Evolutionary conservation across 176 grass and related monocot species (phyloP), one percentile per base, ranked within the genome.

Genomic region (Chrysopogon serrulatus): DNA sequence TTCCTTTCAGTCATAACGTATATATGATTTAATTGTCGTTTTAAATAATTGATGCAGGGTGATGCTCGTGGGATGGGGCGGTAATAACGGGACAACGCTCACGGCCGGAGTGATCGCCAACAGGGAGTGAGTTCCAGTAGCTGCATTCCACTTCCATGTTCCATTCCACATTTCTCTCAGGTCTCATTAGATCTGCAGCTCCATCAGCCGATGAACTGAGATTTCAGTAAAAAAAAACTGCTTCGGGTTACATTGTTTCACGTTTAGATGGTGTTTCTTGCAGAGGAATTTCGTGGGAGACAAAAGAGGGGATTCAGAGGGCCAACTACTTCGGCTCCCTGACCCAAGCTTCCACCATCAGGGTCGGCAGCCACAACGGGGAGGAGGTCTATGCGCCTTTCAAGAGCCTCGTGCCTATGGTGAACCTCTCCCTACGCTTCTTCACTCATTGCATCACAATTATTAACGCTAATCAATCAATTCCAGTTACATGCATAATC

Each of bases 271-370:
- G 3, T 45, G 13, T 67, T 16, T 26, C 28, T 51, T 57, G 32
- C 68, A 98, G 96, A 83, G 96, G 93, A 23, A 93, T 98, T 71
- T 98, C 96, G 16, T 98, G 96, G 96, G 96, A 86, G 16, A 98
- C 96, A 12, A 98, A 95, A 72, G 96, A 98, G 67, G 92, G 88
- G 85, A 87, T 98, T 40, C 96, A 98, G 74, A 93, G 92, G 32
- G 96, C 96, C 82, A 98, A 98, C 85, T 98, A 98, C 84, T 95
- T 82, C 64, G 96, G 96, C 45, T 98, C 96, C 5, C 89, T 98
- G 32, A 98, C 96, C 13, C 96, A 98, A 72, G 91, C 96, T 10
- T 98, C 96, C 53, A 89, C 91, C 42, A 73, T 73, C 43, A 73
- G 71, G 17, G 43, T 73, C 8, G 42, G 71, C 71, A 48, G 43